Base-by-base conservation (phyloP, 2,329 filamentous ascomycete species). In the Talaromyces sp. region DNA sequence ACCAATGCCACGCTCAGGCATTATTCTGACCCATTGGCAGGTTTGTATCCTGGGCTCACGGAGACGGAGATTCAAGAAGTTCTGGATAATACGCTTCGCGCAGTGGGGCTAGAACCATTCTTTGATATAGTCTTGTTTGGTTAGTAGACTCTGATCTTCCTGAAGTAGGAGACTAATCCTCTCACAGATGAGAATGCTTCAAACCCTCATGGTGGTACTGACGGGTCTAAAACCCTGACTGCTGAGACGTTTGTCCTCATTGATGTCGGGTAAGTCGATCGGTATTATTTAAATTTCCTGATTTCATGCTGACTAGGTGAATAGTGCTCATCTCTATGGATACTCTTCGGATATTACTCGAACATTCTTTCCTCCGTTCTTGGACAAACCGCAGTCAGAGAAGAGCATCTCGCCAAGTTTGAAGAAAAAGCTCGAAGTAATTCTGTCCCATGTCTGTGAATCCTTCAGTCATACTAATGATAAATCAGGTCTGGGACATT, bases 321-420 rank as follows among this genome's bases (percentile, higher is more conserved):
- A 13, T 27, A 76, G 85, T 1, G 83, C 85, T 0, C 86, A 88
- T 71, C 82, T 87, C 37, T 79, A 84, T 52, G 86, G 87, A 3
- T 89, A 89, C 72, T 86, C 83, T 3, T 88, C 85, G 2, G 86
- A 89, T 68, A 86, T 89, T 8, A 87, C 84, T 69, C 82, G 87
- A 16, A 87, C 84, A 52, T 89, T 89, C 75, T 86, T 87, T 72
- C 72, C 73, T 27, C 76, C 72, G 11, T 9, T 78, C 74, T 67
- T 75, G 71, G 33, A 69, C 67, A n/a, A 72, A 70, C 58, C 74
- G 74, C 3, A 33, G 11, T 3, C 60, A 66, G 11, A 41, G 58
- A 16, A 59, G 0, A 13, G 64, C 3, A 58, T 73, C 8, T 68
- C 73, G 3, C 60, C 70, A 3, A 45, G 41, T 7, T 65, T 75